Base-by-base conservation (phyloP, 2,329 filamentous ascomycete genomes). In the Botrytis cinerea region DNA sequence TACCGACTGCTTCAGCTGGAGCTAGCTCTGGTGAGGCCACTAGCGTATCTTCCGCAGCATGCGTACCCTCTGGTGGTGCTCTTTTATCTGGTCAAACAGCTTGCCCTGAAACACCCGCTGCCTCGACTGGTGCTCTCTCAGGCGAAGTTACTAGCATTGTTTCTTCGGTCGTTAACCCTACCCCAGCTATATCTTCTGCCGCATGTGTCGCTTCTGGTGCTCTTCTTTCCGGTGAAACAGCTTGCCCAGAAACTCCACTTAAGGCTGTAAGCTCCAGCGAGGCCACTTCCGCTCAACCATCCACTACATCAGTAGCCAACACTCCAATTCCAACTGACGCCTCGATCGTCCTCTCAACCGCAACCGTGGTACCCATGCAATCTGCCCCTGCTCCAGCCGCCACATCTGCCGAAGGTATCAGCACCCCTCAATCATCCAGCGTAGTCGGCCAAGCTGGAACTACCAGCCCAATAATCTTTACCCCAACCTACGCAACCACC, bases 21-120 rank as follows among this genome's bases (percentile, higher is more conserved):
- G 60, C 60, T 62, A 62, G 22, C 61, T 63, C 61, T 12, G 25
- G 61, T 40, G 61, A 63, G 38, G 32, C 38, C 25, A 45, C 63
- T 14, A 66, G 35, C n/a, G 20, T 67, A 40, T 67, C 46, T 54
- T 40, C 64, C 14, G 14, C 46, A 20, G 64, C 45, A 40, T 67
- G 64, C 16, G 22, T 67, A n/a, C 32, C 64, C n/a, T 54, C 64
- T 40, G 64, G 64, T 4, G 35, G 46, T 18, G 25, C 32, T 38
- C 32, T 67, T n/a, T 38, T 54, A 40, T 40, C 46, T 20, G 46
- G 64, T 16, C 32, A 57, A 57, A 68, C 25, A 43, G 64, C 64
- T 35, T 68, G 46, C 35, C 64, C 32, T 3, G 35, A n/a, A 22
- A 14, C 32, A 25, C 46, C 25, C 22, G 22, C 10, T 18, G 14